Evolutionary conservation across 768 basidiomycete species (phyloP), one percentile per base, ranked within the genome.

Genomic region (Rhodotorula diobovata): DNA sequence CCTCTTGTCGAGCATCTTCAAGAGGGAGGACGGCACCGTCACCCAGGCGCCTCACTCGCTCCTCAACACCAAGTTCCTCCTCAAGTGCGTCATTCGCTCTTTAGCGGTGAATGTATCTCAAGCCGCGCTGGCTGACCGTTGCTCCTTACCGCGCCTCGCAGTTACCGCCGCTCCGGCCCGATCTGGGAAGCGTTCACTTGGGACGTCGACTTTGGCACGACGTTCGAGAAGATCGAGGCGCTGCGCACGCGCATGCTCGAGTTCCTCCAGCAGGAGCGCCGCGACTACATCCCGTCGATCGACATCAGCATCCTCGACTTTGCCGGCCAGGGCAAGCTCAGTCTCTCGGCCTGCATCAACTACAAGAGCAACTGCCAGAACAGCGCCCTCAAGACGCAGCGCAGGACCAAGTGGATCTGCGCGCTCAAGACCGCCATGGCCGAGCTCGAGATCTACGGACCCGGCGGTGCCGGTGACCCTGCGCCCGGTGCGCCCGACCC

Each of bases 401-500:
- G 91, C 65, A 85, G 90, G 46, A 93, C 93, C 83, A 94, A 91
- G 81, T 94, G 91, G 91, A 85, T 93, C 54, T 93, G 91, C 80
- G 89, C 89, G 25, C 83, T 96, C 65, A 94, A 93, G 81, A 79
- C 84, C 56, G 84, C 86, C 59, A 82, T 91, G 70, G 85, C 84
- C 37, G 88, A 91, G 70, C 80, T 87, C 61, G 83, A 86, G 73
- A 88, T 96, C 69, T 91, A 72, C 67, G 84, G 83, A 11, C 84
- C 84, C 9, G 80, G 61, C 32, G 83, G 81, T 34, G 81, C 78
- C 0, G 78, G 77, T 34, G 71, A 76, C 69, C 79, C 79, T 45
- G 30, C 69, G 20, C 78, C 43, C 86, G 89, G 34, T 78, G 80
- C 84, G n/a, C 81, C 88, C 46, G 82, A 81, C 7, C 85, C 88